These are phyloP conservation scores for Tagetes patula DNA, from an alignment of 129 eudicot genomes.

Conservation along the genomic window DNA sequence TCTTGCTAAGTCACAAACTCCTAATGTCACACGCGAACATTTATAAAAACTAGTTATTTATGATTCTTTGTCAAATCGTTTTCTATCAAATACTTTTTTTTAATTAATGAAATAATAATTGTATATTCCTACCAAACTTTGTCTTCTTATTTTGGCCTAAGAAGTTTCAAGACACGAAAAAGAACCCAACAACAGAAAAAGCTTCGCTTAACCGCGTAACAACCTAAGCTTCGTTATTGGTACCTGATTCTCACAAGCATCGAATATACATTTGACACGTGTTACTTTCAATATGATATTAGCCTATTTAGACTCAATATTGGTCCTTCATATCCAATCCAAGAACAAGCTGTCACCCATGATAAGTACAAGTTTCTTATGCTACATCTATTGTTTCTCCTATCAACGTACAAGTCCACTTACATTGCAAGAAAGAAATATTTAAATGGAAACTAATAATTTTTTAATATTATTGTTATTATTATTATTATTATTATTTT, in stretches of 20 bases:
- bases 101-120: background rate
- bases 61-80: no score
- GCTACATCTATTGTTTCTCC: conserved; percentile 4
- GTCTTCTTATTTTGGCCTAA: background rate
- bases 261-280: conserved; percentile 16
- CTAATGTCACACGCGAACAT: no score
- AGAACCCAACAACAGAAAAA: conserved; percentile 19
- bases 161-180: conserved; percentile 2
- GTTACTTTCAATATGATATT: background rate
- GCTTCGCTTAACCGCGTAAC: conserved; percentile 28
- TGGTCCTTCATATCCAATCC: conserved; percentile 16
- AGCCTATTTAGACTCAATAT: conserved; percentile 7
- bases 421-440: background rate
- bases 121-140: background rate
- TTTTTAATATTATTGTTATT: no score
- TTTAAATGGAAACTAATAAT: background rate
- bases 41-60: no score
- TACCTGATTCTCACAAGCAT: background rate
- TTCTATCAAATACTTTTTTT: background rate
- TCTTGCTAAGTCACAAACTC: no score
- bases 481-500: no score
- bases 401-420: background rate
- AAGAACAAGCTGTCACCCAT: conserved; percentile 26
- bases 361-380: conserved; percentile 15
- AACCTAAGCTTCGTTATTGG: conserved; percentile 11